phyloP scores from a whole-genome alignment of 345 rosid species.

The Populus euphratica region DNA sequence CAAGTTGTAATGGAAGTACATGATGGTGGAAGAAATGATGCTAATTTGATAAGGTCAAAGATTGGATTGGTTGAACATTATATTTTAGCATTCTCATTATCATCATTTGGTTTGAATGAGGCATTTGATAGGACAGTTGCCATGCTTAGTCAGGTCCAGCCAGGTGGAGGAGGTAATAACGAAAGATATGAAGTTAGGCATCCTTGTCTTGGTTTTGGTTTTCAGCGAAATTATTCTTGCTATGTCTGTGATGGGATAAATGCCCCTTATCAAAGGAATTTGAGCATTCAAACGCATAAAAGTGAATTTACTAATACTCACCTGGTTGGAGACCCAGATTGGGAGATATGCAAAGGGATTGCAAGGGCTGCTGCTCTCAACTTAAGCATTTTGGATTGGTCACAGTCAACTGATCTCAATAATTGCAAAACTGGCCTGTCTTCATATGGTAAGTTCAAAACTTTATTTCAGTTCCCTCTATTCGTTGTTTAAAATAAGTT shows the following conservation, averaged over 20 bases:
- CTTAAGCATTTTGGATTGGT: constrained; percentile 31
- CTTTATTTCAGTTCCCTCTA: background rate
- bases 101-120: constrained; percentile 49
- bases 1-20: constrained; percentile 48
- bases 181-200: constrained; percentile 34
- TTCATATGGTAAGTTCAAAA: constrained; percentile 32
- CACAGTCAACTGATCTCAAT: constrained; percentile 6
- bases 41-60: constrained; percentile 33
- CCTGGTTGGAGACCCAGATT: constrained; percentile 46
- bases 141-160: constrained; percentile 31
- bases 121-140: constrained; percentile 55
- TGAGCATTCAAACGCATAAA: constrained; percentile 13
- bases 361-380: constrained; percentile 50
- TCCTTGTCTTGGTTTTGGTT: constrained; percentile 49
- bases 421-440: constrained; percentile 29
- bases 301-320: constrained; percentile 4
- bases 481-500: background rate
- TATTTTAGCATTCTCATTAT: constrained; percentile 46
- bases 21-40: constrained; percentile 17
- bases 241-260: constrained; percentile 22
- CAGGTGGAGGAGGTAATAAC: constrained; percentile 1
- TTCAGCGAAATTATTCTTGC: constrained; percentile 43
- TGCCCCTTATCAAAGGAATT: constrained; percentile 3
- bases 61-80: constrained; percentile 30
- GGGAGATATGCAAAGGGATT: constrained; percentile 46